Percentiles rank a stretch among this genome's conserved stretches.
Conservation (phyloP, 2,329 filamentous ascomycete genomes). For the Arthrinium puccinioides region DNA sequence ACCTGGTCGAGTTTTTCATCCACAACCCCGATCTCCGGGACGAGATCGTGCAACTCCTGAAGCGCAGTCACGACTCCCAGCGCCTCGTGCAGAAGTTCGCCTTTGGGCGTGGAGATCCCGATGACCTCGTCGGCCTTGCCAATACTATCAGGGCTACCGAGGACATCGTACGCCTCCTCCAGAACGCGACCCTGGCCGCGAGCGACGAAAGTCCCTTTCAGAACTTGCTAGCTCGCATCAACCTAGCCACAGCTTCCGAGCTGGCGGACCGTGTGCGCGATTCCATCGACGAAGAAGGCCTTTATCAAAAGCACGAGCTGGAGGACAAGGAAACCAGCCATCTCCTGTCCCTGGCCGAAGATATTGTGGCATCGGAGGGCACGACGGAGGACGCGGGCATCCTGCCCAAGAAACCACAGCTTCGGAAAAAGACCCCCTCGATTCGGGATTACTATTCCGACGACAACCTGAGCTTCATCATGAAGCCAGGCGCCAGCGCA, state of each 20-base stretch:
- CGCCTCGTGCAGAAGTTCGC: constrained; percentile 92
- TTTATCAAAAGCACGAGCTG: constrained; percentile 71
- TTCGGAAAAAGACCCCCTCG: constrained; percentile 34
- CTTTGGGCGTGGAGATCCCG: constrained; percentile 81
- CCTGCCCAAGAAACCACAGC: constrained; percentile 43
- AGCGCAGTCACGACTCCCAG: constrained; percentile 75
- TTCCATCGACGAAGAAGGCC: constrained; percentile 87
- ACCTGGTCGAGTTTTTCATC: constrained; percentile 73
- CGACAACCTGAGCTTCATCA: constrained; percentile 55
- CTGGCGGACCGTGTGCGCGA: constrained; percentile 65
- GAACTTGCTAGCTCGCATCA: constrained; percentile 41
- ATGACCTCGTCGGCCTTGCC: constrained; percentile 79
- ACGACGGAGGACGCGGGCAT: constrained; percentile 45
- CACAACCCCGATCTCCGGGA: constrained; percentile 61
- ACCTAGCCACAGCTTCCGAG: constrained; percentile 57
- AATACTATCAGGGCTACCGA: constrained; percentile 71
- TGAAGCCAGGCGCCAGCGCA: constrained; percentile 62
- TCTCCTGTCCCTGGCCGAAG: constrained; percentile 66
- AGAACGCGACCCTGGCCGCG: background rate
- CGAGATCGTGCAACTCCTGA: constrained; percentile 58
- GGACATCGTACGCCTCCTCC: constrained; percentile 51
- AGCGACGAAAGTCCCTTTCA: constrained; percentile 7
- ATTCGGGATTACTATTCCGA: constrained; percentile 52
- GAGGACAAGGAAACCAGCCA: constrained; percentile 66
- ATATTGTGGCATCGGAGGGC: constrained; percentile 61